Conservation (phyloP, 202 grass and related monocot genomes). For the Setaria italica region DNA sequence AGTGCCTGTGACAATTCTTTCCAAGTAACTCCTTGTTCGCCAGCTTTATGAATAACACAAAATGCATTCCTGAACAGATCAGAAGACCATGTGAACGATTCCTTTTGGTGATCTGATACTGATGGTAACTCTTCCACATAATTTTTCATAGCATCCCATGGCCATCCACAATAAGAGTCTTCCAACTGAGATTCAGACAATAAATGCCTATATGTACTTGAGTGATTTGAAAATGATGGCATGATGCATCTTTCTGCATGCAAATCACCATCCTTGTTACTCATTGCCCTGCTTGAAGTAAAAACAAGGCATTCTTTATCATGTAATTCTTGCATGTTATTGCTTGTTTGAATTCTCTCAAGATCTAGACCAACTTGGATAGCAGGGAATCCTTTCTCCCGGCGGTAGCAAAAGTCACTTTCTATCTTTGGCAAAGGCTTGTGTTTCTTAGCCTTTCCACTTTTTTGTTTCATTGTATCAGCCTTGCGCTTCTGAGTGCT, state of each 20-base stretch:
- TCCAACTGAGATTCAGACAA: conserved; percentile 58
- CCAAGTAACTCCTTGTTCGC: conserved; percentile 76
- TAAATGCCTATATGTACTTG: conserved; percentile 49
- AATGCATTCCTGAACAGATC: conserved; percentile 72
- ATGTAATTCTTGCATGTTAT: conserved; percentile 28
- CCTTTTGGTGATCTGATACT: conserved; percentile 43
- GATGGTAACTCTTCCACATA: conserved; percentile 54
- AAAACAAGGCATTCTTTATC: conserved; percentile 59
- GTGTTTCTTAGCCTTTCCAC: conserved; percentile 65
- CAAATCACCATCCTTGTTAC: conserved; percentile 41
- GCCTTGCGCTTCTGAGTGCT: conserved; percentile 61
- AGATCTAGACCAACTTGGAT: conserved; percentile 70
- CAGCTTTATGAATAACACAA: conserved; percentile 68
- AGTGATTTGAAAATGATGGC: conserved; percentile 35
- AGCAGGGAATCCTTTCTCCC: conserved; percentile 95
- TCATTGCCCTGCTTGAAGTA: conserved; percentile 46
- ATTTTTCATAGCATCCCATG: conserved; percentile 76
- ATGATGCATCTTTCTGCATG: conserved; percentile 30
- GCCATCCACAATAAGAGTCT: conserved; percentile 61
- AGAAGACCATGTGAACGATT: conserved; percentile 58
- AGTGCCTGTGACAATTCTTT: conserved; percentile 68
- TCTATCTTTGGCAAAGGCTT: conserved; percentile 69
- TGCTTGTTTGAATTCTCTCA: conserved; percentile 54
- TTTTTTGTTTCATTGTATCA: conserved; percentile 59
- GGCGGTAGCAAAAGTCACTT: conserved; percentile 66